These are phyloP conservation scores for Triangularia setosa DNA, from an alignment of 2,329 filamentous ascomycete genomes.

Conservation along the genomic window DNA sequence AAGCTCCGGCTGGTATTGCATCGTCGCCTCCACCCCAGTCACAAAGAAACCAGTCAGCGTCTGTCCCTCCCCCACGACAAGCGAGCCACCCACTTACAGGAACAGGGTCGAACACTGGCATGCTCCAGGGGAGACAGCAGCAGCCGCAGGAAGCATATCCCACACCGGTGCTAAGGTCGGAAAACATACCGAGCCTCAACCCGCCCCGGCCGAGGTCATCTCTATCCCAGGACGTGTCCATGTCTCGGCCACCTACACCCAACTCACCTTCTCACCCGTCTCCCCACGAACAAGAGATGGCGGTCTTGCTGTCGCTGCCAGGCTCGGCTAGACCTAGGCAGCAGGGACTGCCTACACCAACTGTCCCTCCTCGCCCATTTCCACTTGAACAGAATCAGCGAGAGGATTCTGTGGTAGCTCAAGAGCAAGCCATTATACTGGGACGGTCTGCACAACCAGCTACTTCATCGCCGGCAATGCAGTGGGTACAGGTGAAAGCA, in stretches of 20 bases:
- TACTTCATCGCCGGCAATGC: neutral
- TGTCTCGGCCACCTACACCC: neutral
- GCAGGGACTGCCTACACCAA: neutral
- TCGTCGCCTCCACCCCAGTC: slow-evolving; percentile 8
- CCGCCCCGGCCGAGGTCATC: neutral
- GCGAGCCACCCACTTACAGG: neutral
- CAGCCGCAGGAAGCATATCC: neutral
- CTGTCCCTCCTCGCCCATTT: neutral
- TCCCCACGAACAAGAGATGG: neutral
- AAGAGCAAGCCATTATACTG: neutral
- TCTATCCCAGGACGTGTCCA: neutral
- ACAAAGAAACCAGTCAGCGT: neutral
- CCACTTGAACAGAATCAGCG: neutral
- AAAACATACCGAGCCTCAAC: neutral
- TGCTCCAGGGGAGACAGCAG: neutral
- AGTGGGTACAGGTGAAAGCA: neutral
- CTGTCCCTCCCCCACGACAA: neutral
- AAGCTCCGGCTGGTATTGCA: slow-evolving; percentile 14
- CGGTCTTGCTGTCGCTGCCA: neutral
- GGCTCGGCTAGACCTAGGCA: neutral
- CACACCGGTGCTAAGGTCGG: neutral
- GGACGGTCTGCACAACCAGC: neutral
- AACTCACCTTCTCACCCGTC: neutral
- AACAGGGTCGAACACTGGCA: neutral
- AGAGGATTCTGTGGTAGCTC: neutral